A percentile compares a stretch with the other conserved stretches of the same genome.
phyloP scores from a whole-genome alignment of 495 filamentous ascomycete species.

The Xeromyces bisporus region DNA sequence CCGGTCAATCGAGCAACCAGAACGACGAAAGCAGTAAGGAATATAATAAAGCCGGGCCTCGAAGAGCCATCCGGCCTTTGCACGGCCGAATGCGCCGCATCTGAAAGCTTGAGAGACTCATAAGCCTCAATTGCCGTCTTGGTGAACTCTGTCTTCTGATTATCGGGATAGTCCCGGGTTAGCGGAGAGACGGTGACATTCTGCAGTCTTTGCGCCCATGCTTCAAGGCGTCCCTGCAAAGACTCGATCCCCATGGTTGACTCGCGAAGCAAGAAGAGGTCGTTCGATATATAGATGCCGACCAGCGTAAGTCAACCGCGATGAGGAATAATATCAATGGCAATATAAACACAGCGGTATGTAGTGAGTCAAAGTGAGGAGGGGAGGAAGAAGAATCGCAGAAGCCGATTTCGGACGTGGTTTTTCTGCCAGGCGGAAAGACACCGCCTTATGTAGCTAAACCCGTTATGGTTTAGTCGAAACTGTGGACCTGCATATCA shows the following conservation, averaged over 20 bases:
- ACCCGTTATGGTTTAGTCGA: too few species aligned
- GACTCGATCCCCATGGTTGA: slow-evolving; percentile 16
- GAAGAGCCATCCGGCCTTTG: slow-evolving; percentile 24
- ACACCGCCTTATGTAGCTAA: too few species aligned
- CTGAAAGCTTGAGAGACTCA: slow-evolving; percentile 25
- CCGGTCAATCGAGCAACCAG: slow-evolving; percentile 35
- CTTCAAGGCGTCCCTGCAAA: slow-evolving; percentile 17
- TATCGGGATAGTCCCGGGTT: slow-evolving; percentile 33
- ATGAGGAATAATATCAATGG: too few species aligned
- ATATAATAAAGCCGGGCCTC: slow-evolving; percentile 24
- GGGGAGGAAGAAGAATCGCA: too few species aligned
- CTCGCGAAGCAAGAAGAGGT: slow-evolving; percentile 8
- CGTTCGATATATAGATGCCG: slow-evolving; percentile 5
- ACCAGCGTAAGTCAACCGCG: slow-evolving; percentile 1
- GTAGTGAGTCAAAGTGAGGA: too few species aligned
- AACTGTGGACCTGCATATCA: too few species aligned
- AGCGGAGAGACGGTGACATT: slow-evolving; percentile 33
- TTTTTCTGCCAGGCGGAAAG: too few species aligned
- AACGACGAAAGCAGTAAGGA: slow-evolving; percentile 30
- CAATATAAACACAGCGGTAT: too few species aligned
- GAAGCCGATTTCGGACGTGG: too few species aligned
- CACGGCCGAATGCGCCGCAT: slow-evolving; percentile 20
- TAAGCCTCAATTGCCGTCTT: slow-evolving; percentile 33
- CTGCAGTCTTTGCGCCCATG: slow-evolving; percentile 31
- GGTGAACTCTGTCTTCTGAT: slow-evolving; percentile 16